These are phyloP conservation scores for Chalaropsis thielavioides DNA, from an alignment of 2,329 filamentous ascomycete species.

Conservation along the genomic window DNA sequence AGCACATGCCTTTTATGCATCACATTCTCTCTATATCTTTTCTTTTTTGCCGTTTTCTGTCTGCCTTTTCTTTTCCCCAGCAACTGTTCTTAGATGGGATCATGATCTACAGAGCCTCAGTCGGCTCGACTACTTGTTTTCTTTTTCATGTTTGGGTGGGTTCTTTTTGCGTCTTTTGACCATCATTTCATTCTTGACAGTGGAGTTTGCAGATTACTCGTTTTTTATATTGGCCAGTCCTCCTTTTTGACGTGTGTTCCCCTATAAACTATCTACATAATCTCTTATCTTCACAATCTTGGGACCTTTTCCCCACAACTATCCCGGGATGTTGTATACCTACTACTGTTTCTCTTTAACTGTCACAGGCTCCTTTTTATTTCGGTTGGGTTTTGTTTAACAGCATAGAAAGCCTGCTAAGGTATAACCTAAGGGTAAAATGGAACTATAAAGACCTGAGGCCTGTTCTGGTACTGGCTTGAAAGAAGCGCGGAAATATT, in stretches of 20 bases:
- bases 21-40: too few relatives aligned
- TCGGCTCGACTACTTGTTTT: slow-evolving; percentile 3
- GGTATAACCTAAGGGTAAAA: too few relatives aligned
- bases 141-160: not conserved
- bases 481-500: too few relatives aligned
- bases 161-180: not conserved
- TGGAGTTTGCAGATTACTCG: not conserved
- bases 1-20: not conserved
- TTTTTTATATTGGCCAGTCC: not conserved
- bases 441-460: too few relatives aligned
- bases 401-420: too few relatives aligned
- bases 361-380: too few relatives aligned
- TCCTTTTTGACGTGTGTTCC: not conserved
- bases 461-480: too few relatives aligned
- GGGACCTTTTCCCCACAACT: too few relatives aligned
- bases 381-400: too few relatives aligned
- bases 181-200: too few relatives aligned
- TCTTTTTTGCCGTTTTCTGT: not conserved
- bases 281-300: not conserved
- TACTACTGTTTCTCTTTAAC: too few relatives aligned
- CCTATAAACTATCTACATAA: not conserved
- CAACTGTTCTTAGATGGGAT: not conserved
- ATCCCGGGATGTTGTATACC: not conserved
- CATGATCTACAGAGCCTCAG: not conserved
- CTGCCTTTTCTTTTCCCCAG: not conserved